These are phyloP conservation scores for Abelmoschus esculentus DNA, from an alignment of 345 rosid species.

Conservation along the genomic window DNA sequence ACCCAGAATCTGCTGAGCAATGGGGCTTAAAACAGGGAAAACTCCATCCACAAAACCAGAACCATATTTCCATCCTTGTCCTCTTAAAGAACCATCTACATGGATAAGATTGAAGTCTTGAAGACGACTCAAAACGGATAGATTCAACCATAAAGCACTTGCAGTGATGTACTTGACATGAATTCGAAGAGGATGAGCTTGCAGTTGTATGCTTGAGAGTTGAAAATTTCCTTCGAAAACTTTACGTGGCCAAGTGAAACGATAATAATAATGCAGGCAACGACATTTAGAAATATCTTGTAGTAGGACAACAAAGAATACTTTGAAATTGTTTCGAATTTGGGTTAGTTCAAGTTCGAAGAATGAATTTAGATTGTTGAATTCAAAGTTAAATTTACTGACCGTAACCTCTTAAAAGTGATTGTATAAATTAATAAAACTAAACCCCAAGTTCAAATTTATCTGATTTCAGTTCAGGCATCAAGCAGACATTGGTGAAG, in stretches of 20 bases:
- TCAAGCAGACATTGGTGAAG: not conserved
- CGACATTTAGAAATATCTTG: not conserved
- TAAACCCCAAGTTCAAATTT: not conserved
- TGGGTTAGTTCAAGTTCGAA: not conserved
- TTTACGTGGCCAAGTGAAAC: not conserved
- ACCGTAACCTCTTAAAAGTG: not conserved
- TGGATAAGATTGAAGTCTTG: not conserved
- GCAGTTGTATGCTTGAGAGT: not conserved
- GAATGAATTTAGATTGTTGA: not conserved
- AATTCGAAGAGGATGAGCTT: not conserved
- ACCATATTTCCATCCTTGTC: slow-evolving; percentile 93
- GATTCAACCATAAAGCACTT: not conserved
- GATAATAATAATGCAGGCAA: not conserved
- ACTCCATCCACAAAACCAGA: slow-evolving; percentile 94
- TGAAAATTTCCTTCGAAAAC: not conserved
- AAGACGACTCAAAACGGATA: not conserved
- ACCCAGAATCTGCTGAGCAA: slow-evolving; percentile 57
- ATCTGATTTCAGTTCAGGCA: not conserved
- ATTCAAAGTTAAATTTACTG: not conserved
- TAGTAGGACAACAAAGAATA: not conserved
- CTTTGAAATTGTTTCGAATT: not conserved
- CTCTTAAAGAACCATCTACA: slow-evolving; percentile 80
- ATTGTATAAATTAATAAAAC: not conserved
- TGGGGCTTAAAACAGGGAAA: slow-evolving; percentile 78
- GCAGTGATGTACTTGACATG: not conserved